Evolutionary conservation across 2,329 filamentous ascomycete genomes (phyloP), one percentile per base, ranked within the genome.

Genomic region (Bretziella fagacearum): DNA sequence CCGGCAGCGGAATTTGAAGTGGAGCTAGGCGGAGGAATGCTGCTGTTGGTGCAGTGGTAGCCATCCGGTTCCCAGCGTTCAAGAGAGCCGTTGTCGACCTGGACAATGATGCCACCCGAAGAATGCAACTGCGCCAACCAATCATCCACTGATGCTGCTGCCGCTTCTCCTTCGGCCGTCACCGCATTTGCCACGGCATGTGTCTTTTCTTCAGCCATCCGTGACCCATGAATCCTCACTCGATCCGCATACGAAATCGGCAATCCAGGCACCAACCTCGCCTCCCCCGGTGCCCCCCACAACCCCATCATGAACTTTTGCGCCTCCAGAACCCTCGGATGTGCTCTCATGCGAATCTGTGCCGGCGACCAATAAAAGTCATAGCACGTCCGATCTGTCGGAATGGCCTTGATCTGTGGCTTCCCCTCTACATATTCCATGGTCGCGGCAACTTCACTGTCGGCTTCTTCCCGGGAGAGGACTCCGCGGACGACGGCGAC

Each of bases 1-100:
- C 79, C 79, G 51, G 74, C 68, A 26, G 72, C 69, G 54, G 84
- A 79, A 79, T 80, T 84, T 10, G 79, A 70, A 59, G 84, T 79
- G 1, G 83, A 63, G 17, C 75, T 80, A 36, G 80, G 79, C 44
- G 80, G 79, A 56, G 84, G 11, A 36, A 36, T 36, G 15, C 17
- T 36, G 32, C 11, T 7, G n/a, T n/a, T n/a, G n/a, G n/a, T n/a
- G n/a, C n/a, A n/a, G n/a, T n/a, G n/a, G n/a, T n/a, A n/a, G n/a
- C n/a, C n/a, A n/a, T n/a, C n/a, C n/a, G n/a, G n/a, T n/a, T n/a
- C n/a, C n/a, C n/a, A n/a, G n/a, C n/a, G n/a, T n/a, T n/a, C n/a
- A n/a, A n/a, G n/a, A 15, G 11, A 7, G 32, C 11, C 11, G 15
- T 36, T n/a, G 11, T 15, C 32, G 3, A n/a, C 32, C 32, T n/a